Base-by-base conservation (phyloP, 2,329 filamentous ascomycete genomes). In the Aureobasidium uvarum region DNA sequence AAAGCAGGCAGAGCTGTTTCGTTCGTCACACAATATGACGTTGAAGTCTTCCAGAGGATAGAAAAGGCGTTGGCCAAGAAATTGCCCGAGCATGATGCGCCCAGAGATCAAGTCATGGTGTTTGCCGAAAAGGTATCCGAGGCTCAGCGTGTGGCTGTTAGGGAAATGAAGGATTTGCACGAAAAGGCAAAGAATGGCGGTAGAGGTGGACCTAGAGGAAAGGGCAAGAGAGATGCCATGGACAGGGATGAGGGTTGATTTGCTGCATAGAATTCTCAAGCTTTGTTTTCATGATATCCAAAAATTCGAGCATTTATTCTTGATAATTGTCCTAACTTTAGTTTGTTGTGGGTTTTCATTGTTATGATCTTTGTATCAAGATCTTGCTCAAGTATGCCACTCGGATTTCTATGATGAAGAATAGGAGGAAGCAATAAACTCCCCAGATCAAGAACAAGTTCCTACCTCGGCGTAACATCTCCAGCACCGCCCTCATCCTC, bases 91-190 rank as follows among this genome's bases (percentile, higher is more conserved):
- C 90, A 90, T 71, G 80, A 85, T 8, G 82, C 86, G 0, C 85
- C 88, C 55, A 91, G 92, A 79, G 91, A 95, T 20, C 91, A 96
- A 74, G 91, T 93, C 0, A 90, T 96, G 86, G 83, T 93, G 0
- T 89, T 96, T 76, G 87, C 87, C 70, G 81, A 86, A 64, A 83
- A 91, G 1, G 90, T 96, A 0, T 87, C 90, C 66, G 91, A 96
- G 76, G 93, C 93, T 0, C 92, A 96, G 75, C 83, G 91, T 54
- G 83, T 90, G 64, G 90, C 93, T 0, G 86, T 90, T 58, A 85
- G 84, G 64, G 88, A 96, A 78, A 90, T 96, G 88, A 95, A 93
- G 81, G 83, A 86, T 64, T 75, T 93, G 70, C 84, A 90, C 64
- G 91, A 96, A 68, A 86, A 87, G 74, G 84, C 51, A 83, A 71